These are phyloP conservation scores for Pyricularia grisea DNA, from an alignment of 2,329 filamentous ascomycete species.

Conservation along the genomic window DNA sequence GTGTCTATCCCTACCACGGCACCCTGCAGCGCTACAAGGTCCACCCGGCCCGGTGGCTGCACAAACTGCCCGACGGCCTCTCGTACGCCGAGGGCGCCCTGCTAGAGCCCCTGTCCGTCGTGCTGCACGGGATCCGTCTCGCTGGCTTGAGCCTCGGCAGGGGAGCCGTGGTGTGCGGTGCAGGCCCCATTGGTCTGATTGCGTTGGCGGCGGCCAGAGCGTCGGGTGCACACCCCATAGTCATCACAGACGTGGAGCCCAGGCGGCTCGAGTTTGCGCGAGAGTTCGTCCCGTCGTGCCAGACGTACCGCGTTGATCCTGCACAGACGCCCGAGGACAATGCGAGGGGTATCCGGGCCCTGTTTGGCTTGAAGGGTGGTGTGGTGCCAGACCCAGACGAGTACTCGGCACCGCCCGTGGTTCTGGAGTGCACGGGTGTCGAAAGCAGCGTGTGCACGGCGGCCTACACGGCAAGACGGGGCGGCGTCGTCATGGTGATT, in stretches of 20 bases:
- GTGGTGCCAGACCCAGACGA: constrained; percentile 25
- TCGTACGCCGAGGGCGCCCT: constrained; percentile 51
- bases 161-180: constrained; percentile 48
- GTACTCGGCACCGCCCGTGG: constrained; percentile 46
- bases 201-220: constrained; percentile 47
- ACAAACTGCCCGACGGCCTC: constrained; percentile 41
- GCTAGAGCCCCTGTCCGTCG: constrained; percentile 55
- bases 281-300: constrained; percentile 42
- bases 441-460: constrained; percentile 54
- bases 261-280: constrained; percentile 47
- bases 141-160: constrained; percentile 44
- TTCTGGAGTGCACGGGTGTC: constrained; percentile 57
- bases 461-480: constrained; percentile 44
- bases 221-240: constrained; percentile 52
- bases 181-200: constrained; percentile 54
- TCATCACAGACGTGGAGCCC: constrained; percentile 54
- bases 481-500: constrained; percentile 53
- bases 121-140: constrained; percentile 48
- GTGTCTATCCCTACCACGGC: constrained; percentile 51
- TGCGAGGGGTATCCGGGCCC: constrained; percentile 37
- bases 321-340: constrained; percentile 36
- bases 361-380: constrained; percentile 32
- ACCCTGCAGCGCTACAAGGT: constrained; percentile 52
- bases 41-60: constrained; percentile 49
- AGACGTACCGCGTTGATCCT: constrained; percentile 43